These are phyloP conservation scores for Margaritispora aquatica DNA, from an alignment of 495 filamentous ascomycete species.

Conservation along the genomic window DNA sequence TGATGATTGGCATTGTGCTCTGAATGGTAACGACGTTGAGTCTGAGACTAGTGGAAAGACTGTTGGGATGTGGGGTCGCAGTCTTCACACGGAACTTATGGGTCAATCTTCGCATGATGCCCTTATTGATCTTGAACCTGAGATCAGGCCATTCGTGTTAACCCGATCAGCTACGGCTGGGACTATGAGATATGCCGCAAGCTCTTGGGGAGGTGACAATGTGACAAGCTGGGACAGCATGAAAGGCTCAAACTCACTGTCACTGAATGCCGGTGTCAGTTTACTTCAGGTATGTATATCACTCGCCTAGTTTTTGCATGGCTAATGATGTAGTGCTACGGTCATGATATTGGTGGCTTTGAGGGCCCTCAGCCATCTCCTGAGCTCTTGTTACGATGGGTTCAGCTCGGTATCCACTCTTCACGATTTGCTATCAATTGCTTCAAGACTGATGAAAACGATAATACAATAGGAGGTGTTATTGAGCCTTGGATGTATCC, in stretches of 20 bases:
- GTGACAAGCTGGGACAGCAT: conserved; percentile 61
- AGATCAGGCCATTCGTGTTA: conserved; percentile 54
- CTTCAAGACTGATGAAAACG: conserved; percentile 58
- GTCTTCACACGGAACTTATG: conserved; percentile 59
- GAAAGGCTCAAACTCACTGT: conserved; percentile 59
- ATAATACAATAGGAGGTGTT: conserved; percentile 57
- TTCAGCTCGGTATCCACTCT: conserved; percentile 62
- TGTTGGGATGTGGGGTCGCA: conserved; percentile 59
- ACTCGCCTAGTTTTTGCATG: background rate
- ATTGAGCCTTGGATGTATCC: conserved; percentile 73
- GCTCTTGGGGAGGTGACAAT: conserved; percentile 64
- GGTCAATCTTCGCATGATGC: conserved; percentile 61
- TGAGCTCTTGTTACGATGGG: conserved; percentile 63
- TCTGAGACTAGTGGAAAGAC: conserved; percentile 14
- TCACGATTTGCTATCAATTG: conserved; percentile 69
- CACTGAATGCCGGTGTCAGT: conserved; percentile 60
- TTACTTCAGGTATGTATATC: conserved; percentile 43
- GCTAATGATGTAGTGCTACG: conserved; percentile 42
- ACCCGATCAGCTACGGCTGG: conserved; percentile 63
- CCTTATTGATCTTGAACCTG: conserved; percentile 45
- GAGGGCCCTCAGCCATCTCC: conserved; percentile 63
- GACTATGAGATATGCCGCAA: conserved; percentile 58
- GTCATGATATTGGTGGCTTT: conserved; percentile 68
- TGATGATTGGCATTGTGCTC: conserved; percentile 55
- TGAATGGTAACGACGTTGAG: conserved; percentile 20